These are phyloP conservation scores for Penicillium diatomitis DNA, from an alignment of 495 filamentous ascomycete species.

Conservation along the genomic window DNA sequence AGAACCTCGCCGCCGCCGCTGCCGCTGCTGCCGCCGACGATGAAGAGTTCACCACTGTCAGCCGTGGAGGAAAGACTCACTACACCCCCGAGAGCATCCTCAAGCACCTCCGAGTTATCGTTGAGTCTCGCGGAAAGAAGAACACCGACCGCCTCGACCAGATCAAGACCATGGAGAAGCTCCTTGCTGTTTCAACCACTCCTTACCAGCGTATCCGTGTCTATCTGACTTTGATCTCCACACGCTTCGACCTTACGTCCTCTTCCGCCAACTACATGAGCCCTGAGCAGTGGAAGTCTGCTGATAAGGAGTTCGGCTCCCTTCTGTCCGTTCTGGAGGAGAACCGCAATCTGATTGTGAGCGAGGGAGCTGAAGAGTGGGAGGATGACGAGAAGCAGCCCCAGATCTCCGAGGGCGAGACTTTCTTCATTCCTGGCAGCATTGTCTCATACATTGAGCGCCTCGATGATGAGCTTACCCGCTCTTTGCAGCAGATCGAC, in stretches of 20 bases:
- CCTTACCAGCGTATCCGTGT: slow-evolving; percentile 95
- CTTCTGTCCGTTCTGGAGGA: slow-evolving; percentile 73
- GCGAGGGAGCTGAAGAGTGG: slow-evolving; percentile 94
- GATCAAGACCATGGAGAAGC: slow-evolving; percentile 94
- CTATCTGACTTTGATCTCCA: slow-evolving; percentile 83
- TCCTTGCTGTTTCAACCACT: slow-evolving; percentile 75
- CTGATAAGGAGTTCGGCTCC: slow-evolving; percentile 71
- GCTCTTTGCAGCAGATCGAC: slow-evolving; percentile 92
- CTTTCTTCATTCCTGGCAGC: slow-evolving; percentile 83
- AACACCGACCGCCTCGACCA: slow-evolving; percentile 94
- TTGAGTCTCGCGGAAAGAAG: slow-evolving; percentile 96
- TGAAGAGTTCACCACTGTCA: slow-evolving; percentile 80
- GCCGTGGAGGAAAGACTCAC: slow-evolving; percentile 73
- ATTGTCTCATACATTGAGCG: slow-evolving; percentile 91
- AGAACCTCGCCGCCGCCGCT: slow-evolving; percentile 26
- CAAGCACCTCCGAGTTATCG: slow-evolving; percentile 85
- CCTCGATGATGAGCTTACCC: slow-evolving; percentile 93
- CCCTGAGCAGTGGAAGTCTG: slow-evolving; percentile 92
- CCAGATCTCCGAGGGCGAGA: slow-evolving; percentile 57
- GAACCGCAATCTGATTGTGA: slow-evolving; percentile 68
- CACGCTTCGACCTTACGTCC: slow-evolving; percentile 85
- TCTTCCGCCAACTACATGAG: slow-evolving; percentile 80
- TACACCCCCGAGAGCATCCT: slow-evolving; percentile 97
- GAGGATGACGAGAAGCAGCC: slow-evolving; percentile 96
- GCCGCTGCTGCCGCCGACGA: slow-evolving; percentile 52